Evolutionary conservation across 2,329 filamentous ascomycete species (phyloP).

Genomic region (Alternaria sp.): DNA sequence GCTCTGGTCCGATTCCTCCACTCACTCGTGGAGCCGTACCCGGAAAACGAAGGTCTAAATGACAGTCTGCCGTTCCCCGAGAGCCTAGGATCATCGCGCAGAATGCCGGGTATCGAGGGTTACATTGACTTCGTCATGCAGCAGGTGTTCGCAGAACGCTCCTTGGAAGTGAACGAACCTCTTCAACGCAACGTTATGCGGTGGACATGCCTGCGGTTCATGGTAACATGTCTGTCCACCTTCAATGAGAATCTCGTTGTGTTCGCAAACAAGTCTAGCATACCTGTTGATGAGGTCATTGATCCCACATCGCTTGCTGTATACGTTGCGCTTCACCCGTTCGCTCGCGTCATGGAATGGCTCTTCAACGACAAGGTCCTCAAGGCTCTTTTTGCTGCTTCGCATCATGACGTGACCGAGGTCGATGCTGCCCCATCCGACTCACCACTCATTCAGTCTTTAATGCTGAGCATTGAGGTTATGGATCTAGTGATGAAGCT

Average conservation of each 20-base stretch:
- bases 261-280: slow-evolving; percentile 79
- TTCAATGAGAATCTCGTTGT: slow-evolving; percentile 96
- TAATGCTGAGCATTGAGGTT: slow-evolving; percentile 83
- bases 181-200: slow-evolving; percentile 77
- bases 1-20: slow-evolving; percentile 83
- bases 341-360: slow-evolving; percentile 96
- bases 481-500: slow-evolving; percentile 84
- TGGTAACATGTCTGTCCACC: slow-evolving; percentile 77
- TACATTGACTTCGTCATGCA: slow-evolving; percentile 93
- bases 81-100: slow-evolving; percentile 77
- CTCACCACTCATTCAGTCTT: slow-evolving; percentile 81
- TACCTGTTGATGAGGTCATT: slow-evolving; percentile 79
- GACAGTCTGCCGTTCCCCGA: slow-evolving; percentile 89
- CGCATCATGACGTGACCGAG: slow-evolving; percentile 78
- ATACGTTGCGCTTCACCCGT: slow-evolving; percentile 90
- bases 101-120: slow-evolving; percentile 86
- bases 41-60: slow-evolving; percentile 68
- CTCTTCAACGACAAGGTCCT: slow-evolving; percentile 94
- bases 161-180: slow-evolving; percentile 69
- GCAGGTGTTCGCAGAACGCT: slow-evolving; percentile 74
- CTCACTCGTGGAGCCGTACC: slow-evolving; percentile 73
- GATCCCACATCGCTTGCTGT: slow-evolving; percentile 75
- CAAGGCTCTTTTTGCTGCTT: slow-evolving; percentile 76
- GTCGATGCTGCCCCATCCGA: slow-evolving; percentile 77
- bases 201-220: slow-evolving; percentile 84